These are phyloP conservation scores for Schizosaccharomyces japonicus DNA, from an alignment of 805 yeast species.

Conservation along the genomic window DNA sequence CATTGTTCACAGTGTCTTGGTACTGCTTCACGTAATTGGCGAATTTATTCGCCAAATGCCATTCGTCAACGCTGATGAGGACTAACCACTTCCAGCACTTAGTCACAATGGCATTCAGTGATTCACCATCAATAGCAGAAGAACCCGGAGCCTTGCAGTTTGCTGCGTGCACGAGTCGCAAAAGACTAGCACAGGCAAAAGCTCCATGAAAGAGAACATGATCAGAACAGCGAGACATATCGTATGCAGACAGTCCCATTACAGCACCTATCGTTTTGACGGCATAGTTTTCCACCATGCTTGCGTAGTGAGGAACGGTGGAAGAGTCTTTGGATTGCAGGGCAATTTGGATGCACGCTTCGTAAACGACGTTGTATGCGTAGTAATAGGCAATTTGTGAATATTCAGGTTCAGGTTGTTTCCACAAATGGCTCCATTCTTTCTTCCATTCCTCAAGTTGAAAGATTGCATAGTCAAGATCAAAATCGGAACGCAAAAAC, in stretches of 20 bases:
- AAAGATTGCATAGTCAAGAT: not conserved
- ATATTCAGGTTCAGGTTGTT: not conserved
- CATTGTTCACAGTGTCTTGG: not conserved
- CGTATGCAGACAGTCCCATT: not conserved
- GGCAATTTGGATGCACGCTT: not conserved
- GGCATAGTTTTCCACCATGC: not conserved
- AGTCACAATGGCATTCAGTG: not conserved
- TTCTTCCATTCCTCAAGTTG: conserved; percentile 1
- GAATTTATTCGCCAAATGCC: not conserved
- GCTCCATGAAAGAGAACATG: not conserved
- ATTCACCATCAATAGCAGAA: not conserved
- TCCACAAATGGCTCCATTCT: conserved; percentile 1
- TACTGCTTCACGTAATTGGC: not conserved
- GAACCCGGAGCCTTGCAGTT: not conserved
- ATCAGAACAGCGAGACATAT: conserved; percentile 2
- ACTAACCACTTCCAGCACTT: not conserved
- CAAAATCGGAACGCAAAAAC: not conserved
- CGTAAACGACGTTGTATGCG: not conserved
- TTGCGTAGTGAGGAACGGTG: not conserved
- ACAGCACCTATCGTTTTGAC: not conserved
- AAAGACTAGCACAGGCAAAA: not conserved
- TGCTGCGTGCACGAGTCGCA: not conserved
- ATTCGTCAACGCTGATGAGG: not conserved
- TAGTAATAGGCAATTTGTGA: not conserved
- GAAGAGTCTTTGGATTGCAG: not conserved